These are phyloP conservation scores for Claviceps sp. DNA, from an alignment of 2,329 filamentous ascomycete genomes.

Conservation along the genomic window DNA sequence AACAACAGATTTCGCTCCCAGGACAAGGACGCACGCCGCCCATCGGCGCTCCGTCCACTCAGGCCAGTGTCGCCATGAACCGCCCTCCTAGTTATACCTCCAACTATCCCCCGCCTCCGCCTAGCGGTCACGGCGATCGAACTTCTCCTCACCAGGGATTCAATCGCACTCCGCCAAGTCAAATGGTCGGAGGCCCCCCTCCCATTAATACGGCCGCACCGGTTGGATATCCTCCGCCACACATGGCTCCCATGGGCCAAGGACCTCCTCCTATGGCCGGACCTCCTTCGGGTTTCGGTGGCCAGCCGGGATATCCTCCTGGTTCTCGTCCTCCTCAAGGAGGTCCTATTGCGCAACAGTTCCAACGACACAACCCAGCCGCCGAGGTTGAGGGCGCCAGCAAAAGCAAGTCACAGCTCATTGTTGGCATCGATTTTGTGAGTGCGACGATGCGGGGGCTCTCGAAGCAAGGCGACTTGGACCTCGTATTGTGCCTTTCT, in stretches of 20 bases:
- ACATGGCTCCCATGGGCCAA: constrained; percentile 30
- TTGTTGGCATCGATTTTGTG: constrained; percentile 98
- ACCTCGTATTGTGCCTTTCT: neutral
- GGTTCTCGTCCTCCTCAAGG: constrained; percentile 27
- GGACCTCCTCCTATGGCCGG: constrained; percentile 27
- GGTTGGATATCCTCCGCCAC: constrained; percentile 43
- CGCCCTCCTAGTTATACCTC: constrained; percentile 52
- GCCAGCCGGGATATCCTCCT: constrained; percentile 33
- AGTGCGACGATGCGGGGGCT: constrained; percentile 18
- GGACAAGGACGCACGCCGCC: constrained; percentile 19
- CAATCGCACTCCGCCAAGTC: constrained; percentile 42
- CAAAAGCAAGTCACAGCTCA: constrained; percentile 89
- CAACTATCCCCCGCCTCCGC: constrained; percentile 36
- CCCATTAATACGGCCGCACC: constrained; percentile 54
- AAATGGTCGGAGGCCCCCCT: constrained; percentile 50
- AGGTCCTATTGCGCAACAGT: constrained; percentile 27
- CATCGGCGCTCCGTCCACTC: constrained; percentile 29
- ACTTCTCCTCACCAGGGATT: constrained; percentile 38
- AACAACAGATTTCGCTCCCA: constrained; percentile 27
- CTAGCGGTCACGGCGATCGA: constrained; percentile 32
- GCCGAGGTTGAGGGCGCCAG: constrained; percentile 78
- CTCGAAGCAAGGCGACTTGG: neutral
- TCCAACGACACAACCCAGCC: constrained; percentile 31
- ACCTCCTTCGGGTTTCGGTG: constrained; percentile 30
- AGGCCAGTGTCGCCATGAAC: constrained; percentile 44